A percentile compares a stretch with the other conserved stretches of the same genome.
Conservation (phyloP, 148 eudicot species). For the Arbutus unedo region DNA sequence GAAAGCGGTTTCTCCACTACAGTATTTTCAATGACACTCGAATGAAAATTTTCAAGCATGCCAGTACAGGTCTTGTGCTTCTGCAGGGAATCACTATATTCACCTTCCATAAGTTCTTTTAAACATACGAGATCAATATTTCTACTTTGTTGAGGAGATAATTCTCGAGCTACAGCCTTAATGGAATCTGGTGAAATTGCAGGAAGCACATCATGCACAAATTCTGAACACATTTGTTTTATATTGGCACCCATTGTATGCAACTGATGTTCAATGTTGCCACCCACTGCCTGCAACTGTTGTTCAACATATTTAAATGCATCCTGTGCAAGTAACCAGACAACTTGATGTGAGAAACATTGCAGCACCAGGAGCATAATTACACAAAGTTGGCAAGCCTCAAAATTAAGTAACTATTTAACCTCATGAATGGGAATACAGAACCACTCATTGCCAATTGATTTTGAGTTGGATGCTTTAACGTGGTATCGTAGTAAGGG, state of each 20-base stretch:
- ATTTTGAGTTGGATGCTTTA: too few species aligned
- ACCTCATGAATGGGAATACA: neutral
- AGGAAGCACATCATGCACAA: neutral
- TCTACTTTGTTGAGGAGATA: slow-evolving; percentile 8
- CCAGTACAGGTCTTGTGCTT: neutral
- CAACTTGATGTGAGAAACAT: neutral
- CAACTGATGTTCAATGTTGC: slow-evolving; percentile 16
- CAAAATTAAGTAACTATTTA: neutral
- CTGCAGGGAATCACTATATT: neutral
- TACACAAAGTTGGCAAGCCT: neutral
- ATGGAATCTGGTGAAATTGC: slow-evolving; percentile 1
- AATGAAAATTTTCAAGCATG: neutral
- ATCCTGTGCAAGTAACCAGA: slow-evolving; percentile 14
- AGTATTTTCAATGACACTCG: neutral
- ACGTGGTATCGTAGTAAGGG: too few species aligned
- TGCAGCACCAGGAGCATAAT: neutral
- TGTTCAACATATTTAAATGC: slow-evolving; percentile 13
- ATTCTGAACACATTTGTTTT: slow-evolving; percentile 6
- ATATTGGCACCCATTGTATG: slow-evolving; percentile 20
- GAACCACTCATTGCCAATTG: neutral
- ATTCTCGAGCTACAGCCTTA: neutral
- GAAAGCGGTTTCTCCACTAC: neutral
- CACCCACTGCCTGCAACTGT: slow-evolving; percentile 20
- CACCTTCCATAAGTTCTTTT: neutral
- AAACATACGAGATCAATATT: neutral